These are phyloP conservation scores for Lomentospora prolificans DNA, from an alignment of 2,329 filamentous ascomycete genomes.

Conservation along the genomic window DNA sequence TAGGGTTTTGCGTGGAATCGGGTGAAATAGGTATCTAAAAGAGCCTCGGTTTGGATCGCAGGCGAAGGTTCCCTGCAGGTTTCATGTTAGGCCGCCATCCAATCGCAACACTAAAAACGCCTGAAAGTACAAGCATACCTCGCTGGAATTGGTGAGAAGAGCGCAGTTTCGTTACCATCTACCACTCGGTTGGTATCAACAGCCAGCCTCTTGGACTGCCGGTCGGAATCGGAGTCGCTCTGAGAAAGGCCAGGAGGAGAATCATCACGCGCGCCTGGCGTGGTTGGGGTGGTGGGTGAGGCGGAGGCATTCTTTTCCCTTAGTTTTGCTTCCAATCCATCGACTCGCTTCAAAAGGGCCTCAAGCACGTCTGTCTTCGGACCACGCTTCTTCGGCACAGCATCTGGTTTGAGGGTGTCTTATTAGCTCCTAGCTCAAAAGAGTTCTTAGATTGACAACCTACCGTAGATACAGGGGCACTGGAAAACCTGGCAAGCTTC, in stretches of 20 bases:
- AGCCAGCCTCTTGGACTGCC: slow-evolving; percentile 25
- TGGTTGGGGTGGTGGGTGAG: slow-evolving; percentile 17
- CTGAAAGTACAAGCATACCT: slow-evolving; percentile 20
- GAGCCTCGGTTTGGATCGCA: slow-evolving; percentile 45
- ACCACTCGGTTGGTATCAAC: slow-evolving; percentile 24
- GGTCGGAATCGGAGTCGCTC: not conserved
- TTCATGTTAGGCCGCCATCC: slow-evolving; percentile 1
- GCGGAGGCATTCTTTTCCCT: slow-evolving; percentile 48
- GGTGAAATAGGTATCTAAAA: slow-evolving; percentile 71
- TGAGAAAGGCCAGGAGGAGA: not conserved
- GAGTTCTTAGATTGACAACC: slow-evolving; percentile 21
- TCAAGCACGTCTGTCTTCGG: slow-evolving; percentile 86
- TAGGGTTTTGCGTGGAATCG: slow-evolving; percentile 76
- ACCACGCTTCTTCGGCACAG: slow-evolving; percentile 79
- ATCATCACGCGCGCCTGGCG: slow-evolving; percentile 12
- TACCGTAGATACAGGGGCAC: slow-evolving; percentile 81
- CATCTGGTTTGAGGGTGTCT: slow-evolving; percentile 44
- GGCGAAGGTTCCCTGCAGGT: slow-evolving; percentile 13
- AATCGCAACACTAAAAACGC: not conserved
- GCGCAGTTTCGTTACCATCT: slow-evolving; percentile 26
- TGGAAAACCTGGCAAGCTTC: slow-evolving; percentile 87
- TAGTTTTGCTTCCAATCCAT: slow-evolving; percentile 71
- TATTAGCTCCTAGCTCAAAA: not conserved
- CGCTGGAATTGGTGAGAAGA: slow-evolving; percentile 31
- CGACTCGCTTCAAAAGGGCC: slow-evolving; percentile 73